These are phyloP conservation scores for Cystofilobasidium capitatum DNA, from an alignment of 768 basidiomycete genomes.

Conservation along the genomic window DNA sequence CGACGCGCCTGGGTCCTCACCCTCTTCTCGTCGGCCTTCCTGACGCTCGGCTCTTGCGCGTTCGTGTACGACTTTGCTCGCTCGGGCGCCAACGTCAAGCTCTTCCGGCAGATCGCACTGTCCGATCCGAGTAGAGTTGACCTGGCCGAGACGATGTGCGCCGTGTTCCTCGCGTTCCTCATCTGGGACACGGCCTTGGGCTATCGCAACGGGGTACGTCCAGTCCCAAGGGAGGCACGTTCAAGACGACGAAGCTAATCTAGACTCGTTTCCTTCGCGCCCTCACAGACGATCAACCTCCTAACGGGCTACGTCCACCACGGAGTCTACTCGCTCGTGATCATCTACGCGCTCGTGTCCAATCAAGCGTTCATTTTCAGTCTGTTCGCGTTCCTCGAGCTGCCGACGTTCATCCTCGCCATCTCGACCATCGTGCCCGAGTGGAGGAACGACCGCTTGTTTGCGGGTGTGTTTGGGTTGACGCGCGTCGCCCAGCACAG, in stretches of 20 bases:
- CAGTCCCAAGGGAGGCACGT: background rate
- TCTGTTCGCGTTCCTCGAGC: conserved; percentile 15
- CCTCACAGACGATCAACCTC: conserved; percentile 6
- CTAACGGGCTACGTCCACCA: conserved; percentile 14
- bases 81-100: background rate
- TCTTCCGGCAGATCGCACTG: background rate
- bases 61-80: conserved; percentile 1
- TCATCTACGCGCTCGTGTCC: background rate
- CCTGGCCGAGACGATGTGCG: conserved; percentile 4
- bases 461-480: background rate
- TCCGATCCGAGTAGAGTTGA: too few species aligned
- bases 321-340: conserved; percentile 4
- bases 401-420: conserved; percentile 18
- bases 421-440: background rate
- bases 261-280: background rate
- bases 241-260: background rate
- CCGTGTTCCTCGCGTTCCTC: background rate
- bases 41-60: background rate
- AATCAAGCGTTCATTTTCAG: conserved; percentile 2
- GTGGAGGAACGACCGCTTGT: conserved; percentile 5
- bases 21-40: conserved; percentile 1
- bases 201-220: background rate
- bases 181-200: conserved; percentile 1
- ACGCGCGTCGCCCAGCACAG: conserved; percentile 2
- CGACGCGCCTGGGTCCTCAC: conserved; percentile 14